These are phyloP conservation scores for Populus hybrid DNA, from an alignment of 441 rosid species.

Conservation along the genomic window DNA sequence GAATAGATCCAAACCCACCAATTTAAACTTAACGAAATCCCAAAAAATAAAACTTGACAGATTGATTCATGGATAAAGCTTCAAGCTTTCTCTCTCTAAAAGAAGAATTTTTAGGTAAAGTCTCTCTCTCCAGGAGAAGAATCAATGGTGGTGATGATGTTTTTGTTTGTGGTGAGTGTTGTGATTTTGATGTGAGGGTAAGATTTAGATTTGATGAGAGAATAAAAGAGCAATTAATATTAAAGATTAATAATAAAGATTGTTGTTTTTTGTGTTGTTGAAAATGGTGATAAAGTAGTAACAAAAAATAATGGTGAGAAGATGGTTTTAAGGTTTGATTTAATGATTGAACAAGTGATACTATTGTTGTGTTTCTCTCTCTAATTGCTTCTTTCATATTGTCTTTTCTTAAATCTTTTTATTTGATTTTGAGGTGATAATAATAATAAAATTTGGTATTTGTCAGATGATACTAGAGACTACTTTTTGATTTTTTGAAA, in stretches of 20 bases:
- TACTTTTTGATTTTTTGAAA: not conserved
- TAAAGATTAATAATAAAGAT: not conserved
- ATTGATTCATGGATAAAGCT: not conserved
- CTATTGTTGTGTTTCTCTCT: not conserved
- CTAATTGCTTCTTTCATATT: not conserved
- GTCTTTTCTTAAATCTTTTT: not conserved
- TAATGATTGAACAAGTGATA: not conserved
- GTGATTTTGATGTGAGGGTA: not conserved
- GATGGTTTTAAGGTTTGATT: not conserved
- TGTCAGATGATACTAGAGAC: not conserved
- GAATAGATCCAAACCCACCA: not conserved
- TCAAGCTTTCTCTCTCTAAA: slow-evolving; percentile 10
- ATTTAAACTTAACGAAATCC: not conserved
- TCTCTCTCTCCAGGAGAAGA: not conserved
- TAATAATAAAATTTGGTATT: not conserved
- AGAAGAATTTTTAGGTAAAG: not conserved
- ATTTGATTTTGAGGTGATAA: not conserved
- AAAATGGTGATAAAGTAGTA: not conserved
- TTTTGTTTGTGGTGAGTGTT: not conserved
- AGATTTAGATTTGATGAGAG: not conserved
- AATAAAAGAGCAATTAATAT: not conserved
- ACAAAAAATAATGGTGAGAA: not conserved
- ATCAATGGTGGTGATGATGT: not conserved
- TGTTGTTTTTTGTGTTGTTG: not conserved
- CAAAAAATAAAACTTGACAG: not conserved